These are phyloP conservation scores for Bretziella fagacearum DNA, from an alignment of 2,329 filamentous ascomycete genomes.

Conservation along the genomic window DNA sequence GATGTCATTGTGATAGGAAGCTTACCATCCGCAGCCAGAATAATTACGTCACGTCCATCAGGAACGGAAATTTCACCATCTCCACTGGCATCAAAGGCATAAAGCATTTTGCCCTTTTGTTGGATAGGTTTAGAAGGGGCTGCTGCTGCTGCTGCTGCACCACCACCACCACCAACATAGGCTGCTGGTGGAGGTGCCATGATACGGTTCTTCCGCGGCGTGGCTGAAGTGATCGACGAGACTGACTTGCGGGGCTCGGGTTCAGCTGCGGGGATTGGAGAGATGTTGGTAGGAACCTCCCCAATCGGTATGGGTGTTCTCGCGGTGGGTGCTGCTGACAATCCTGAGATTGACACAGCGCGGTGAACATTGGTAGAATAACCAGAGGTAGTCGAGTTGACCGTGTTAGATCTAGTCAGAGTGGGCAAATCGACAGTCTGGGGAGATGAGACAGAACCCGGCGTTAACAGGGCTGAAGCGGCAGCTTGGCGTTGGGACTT, in stretches of 20 bases:
- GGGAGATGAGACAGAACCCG: slow-evolving; percentile 29
- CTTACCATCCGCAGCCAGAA: slow-evolving; percentile 81
- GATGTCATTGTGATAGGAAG: slow-evolving; percentile 19
- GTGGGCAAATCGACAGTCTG: slow-evolving; percentile 46
- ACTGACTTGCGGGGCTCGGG: slow-evolving; percentile 15
- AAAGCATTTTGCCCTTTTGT: slow-evolving; percentile 74
- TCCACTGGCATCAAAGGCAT: slow-evolving; percentile 63
- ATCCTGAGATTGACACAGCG: slow-evolving; percentile 47
- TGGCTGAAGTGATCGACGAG: slow-evolving; percentile 10
- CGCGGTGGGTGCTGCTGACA: slow-evolving; percentile 12
- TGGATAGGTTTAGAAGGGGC: slow-evolving; percentile 19
- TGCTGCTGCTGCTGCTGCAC: slow-evolving; percentile 27
- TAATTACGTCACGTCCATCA: slow-evolving; percentile 59
- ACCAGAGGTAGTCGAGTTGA: slow-evolving; percentile 77
- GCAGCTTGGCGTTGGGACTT: slow-evolving; percentile 72
- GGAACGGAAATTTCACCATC: slow-evolving; percentile 66
- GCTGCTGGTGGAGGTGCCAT: slow-evolving; percentile 74
- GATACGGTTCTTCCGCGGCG: slow-evolving; percentile 49
- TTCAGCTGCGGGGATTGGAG: slow-evolving; percentile 8
- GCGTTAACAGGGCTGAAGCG: slow-evolving; percentile 43
- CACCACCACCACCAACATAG: slow-evolving; percentile 55
- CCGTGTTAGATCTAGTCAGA: slow-evolving; percentile 67
- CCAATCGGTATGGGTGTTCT: slow-evolving; percentile 32
- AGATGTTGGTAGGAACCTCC: slow-evolving; percentile 24
- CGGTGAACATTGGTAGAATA: slow-evolving; percentile 66